Percentiles rank a stretch among this genome's conserved stretches.
phyloP scores from a whole-genome alignment of 805 yeast genomes.

The Cyberlindnera samutprakarnensis region DNA sequence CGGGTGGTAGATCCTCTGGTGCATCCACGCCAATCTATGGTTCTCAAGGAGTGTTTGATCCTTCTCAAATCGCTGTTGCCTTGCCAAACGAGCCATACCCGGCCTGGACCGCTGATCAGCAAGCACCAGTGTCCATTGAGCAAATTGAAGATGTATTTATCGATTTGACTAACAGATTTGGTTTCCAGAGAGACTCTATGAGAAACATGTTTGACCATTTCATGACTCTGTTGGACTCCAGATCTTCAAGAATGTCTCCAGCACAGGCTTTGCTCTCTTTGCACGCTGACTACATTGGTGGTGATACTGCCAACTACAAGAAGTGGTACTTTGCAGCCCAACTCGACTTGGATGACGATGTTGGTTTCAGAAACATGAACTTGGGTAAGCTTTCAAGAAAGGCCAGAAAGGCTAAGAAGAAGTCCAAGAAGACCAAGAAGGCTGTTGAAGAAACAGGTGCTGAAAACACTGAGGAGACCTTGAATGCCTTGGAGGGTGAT shows the following conservation, averaged over 20 bases:
- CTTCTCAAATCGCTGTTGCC: slow-evolving; percentile 57
- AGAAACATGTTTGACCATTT: slow-evolving; percentile 86
- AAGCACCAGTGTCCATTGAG: slow-evolving; percentile 76
- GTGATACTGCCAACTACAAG: slow-evolving; percentile 77
- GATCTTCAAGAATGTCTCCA: slow-evolving; percentile 85
- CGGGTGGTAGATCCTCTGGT: slow-evolving; percentile 81
- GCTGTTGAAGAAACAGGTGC: slow-evolving; percentile 57
- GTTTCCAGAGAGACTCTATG: slow-evolving; percentile 90
- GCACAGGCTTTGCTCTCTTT: slow-evolving; percentile 76
- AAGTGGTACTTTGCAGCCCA: slow-evolving; percentile 90
- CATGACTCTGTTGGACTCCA: slow-evolving; percentile 75
- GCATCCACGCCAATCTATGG: slow-evolving; percentile 93
- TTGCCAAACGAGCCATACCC: slow-evolving; percentile 92
- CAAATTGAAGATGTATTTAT: slow-evolving; percentile 84
- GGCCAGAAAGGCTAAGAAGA: slow-evolving; percentile 75
- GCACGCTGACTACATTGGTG: slow-evolving; percentile 86
- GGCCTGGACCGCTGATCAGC: slow-evolving; percentile 97
- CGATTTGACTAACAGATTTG: slow-evolving; percentile 75
- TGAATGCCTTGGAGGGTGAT: slow-evolving; percentile 71
- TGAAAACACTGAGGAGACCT: slow-evolving; percentile 50
- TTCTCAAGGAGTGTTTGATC: slow-evolving; percentile 48
- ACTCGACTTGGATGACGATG: slow-evolving; percentile 75
- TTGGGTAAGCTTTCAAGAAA: slow-evolving; percentile 70
- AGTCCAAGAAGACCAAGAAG: slow-evolving; percentile 67
- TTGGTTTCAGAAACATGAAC: slow-evolving; percentile 77